Evolutionary conservation across 257 asterid genomes (phyloP), one percentile per base, ranked within the genome.

Genomic region (Scutellaria galericulata): DNA sequence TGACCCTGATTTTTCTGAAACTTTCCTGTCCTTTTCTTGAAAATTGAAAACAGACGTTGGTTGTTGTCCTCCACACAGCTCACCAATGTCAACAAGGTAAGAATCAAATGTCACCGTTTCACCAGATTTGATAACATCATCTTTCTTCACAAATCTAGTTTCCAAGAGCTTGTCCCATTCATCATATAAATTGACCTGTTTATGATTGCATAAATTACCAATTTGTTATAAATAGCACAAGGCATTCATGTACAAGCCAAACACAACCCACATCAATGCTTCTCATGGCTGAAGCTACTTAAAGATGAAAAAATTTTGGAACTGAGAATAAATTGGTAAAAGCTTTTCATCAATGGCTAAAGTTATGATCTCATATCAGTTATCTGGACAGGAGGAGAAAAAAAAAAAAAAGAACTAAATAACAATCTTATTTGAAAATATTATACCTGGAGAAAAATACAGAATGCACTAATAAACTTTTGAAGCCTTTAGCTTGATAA

Each of bases 71-170:
- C 88, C 86, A 53, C 83, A 80, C 31, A 46, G 83, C 77, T 91
- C 96, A 48, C 92, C 97, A 79, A 90, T 86, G 78, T 91, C 97
- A 7, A 88, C 90, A 77, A 91, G 90, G 81, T 84, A 77, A 66
- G 89, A 86, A 63, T 73, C 89, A 73, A 86, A 89, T 35, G 83
- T 78, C 71, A 94, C 60, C 18, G 89, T 72, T 83, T 87, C 93
- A 56, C 98, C 98, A 39, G 87, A 57, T 75, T 55, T 72, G 44
- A 94, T 77, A 37, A 78, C 84, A 58, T 86, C 96, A 24, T 87
- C 95, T 72, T 81, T 83, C 88, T 91, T 89, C 77, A 85, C 78
- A 78, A 87, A 89, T 74, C 89, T 90, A 80, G 87, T 85, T 7
- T 82, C 95, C 85, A 94, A 72, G 77, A 85, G 85, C 64, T 78